phyloP scores from a whole-genome alignment of 2,329 filamentous ascomycete genomes.

The Fusarium drepaniforme region DNA sequence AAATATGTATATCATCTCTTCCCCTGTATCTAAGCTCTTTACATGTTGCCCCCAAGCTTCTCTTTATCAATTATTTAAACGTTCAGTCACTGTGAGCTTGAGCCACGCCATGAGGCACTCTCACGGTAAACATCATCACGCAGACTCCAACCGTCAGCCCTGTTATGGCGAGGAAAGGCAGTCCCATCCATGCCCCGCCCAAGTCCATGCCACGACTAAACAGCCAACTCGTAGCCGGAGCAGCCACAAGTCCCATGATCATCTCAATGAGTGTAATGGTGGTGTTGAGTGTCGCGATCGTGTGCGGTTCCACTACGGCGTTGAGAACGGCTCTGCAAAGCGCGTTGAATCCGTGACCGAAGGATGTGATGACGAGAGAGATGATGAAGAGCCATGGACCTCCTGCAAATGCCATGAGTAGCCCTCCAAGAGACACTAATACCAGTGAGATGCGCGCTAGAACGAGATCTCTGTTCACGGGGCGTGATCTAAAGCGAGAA shows the following conservation, averaged over 20 bases:
- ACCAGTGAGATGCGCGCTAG: slow-evolving; percentile 52
- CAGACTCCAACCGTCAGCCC: slow-evolving; percentile 47
- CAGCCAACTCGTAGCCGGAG: slow-evolving; percentile 60
- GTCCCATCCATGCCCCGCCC: slow-evolving; percentile 61
- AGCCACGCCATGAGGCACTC: slow-evolving; percentile 37
- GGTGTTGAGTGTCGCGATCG: slow-evolving; percentile 66
- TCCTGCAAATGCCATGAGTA: slow-evolving; percentile 53
- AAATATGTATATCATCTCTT: neutral
- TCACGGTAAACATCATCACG: slow-evolving; percentile 47
- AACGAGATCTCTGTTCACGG: slow-evolving; percentile 55
- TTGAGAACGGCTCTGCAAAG: slow-evolving; percentile 65
- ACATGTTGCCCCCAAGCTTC: neutral
- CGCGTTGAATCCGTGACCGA: slow-evolving; percentile 58
- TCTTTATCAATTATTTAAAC: neutral
- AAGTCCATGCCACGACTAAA: slow-evolving; percentile 59
- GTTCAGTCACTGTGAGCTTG: slow-evolving; percentile 28
- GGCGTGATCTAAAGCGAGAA: slow-evolving; percentile 42
- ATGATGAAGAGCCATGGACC: slow-evolving; percentile 51
- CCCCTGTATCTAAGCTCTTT: neutral
- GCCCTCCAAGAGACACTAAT: slow-evolving; percentile 48
- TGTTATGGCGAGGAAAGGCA: slow-evolving; percentile 60
- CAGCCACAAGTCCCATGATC: slow-evolving; percentile 59
- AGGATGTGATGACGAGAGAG: slow-evolving; percentile 58
- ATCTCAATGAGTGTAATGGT: slow-evolving; percentile 64
- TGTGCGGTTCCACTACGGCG: slow-evolving; percentile 64